phyloP scores from a whole-genome alignment of 106 monocot species.

The Dendrobium officinale region DNA sequence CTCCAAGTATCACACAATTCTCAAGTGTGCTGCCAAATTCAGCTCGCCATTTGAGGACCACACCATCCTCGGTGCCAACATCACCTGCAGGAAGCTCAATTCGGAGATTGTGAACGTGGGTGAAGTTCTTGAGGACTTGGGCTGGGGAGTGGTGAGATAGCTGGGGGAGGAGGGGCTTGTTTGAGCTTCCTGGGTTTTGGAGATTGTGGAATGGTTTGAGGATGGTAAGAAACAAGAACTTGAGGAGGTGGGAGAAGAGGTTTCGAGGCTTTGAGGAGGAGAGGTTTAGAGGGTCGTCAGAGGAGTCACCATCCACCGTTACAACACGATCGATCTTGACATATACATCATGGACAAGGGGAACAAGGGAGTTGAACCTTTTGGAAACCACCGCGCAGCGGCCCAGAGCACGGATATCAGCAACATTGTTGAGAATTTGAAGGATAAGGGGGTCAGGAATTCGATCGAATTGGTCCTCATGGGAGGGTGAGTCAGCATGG shows the following conservation, averaged over 20 bases:
- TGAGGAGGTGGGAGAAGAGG: conserved; percentile 65
- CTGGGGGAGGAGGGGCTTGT: conserved; percentile 56
- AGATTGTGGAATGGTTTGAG: conserved; percentile 60
- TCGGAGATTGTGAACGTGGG: conserved; percentile 42
- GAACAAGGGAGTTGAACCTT: conserved; percentile 63
- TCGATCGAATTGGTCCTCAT: conserved; percentile 49
- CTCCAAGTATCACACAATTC: conserved; percentile 77
- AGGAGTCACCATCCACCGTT: conserved; percentile 42
- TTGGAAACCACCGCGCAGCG: conserved; percentile 66
- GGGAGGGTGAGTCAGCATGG: conserved; percentile 25
- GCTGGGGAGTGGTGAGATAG: conserved; percentile 75
- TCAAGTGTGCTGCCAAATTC: conserved; percentile 86
- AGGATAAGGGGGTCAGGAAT: conserved; percentile 67
- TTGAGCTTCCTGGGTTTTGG: conserved; percentile 28
- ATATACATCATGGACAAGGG: conserved; percentile 52
- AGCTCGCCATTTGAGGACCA: conserved; percentile 72
- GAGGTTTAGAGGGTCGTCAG: conserved; percentile 43
- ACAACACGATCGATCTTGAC: conserved; percentile 78
- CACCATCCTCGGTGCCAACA: conserved; percentile 68
- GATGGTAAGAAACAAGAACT: conserved; percentile 45
- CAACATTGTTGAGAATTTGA: conserved; percentile 63
- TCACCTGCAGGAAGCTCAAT: conserved; percentile 86
- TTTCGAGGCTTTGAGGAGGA: conserved; percentile 47
- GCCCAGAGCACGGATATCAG: conserved; percentile 67
- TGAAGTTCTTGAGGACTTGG: conserved; percentile 76